Base-by-base conservation (phyloP, 371 early-diverging fungal genomes). In the Batkoa obscura region DNA sequence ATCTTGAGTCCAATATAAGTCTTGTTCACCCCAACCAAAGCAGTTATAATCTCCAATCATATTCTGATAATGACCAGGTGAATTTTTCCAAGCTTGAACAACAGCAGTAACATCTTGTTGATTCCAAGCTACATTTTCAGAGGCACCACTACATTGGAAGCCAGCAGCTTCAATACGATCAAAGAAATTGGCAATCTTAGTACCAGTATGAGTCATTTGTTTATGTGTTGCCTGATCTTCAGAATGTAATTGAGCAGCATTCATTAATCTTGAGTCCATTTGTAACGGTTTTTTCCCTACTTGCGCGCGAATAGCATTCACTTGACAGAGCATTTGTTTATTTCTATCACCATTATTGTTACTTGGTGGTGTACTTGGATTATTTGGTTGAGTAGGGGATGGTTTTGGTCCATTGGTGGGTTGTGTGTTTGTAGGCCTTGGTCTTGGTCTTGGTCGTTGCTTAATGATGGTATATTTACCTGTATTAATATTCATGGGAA, bases 71-170 rank as follows among this genome's bases (percentile, higher is more conserved):
- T 74, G 74, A 2, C 66, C 71, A 2, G 71, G 59, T 52, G 73
- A 72, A 38, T 69, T 61, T 41, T 50, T 65, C 74, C 74, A 74
- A 2, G 56, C 53, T 1, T 46, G n/a, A 63, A 72, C 64, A 9
- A 63, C 73, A 8, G 47, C 48, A 3, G 42, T 34, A 2, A 64
- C 60, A 34, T 49, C 47, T 33, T 37, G 9, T 42, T 71, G 64
- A 50, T 64, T 64, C 52, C 50, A 61, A 36, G 72, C 72, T 30
- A 72, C 72, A 64, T 72, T 72, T 60, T 72, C 72, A 12, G 61
- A 70, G 3, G 58, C 45, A 1, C 56, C 64, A 43, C 0, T 8
- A 60, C 66, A 62, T 9, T 41, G 32, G 12, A 64, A 34, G 33
- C 57, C 51, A 1, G 61, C 67, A 2, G 9, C 43, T 1, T 30